Evolutionary conservation across 441 rosid genomes (phyloP).

Genomic region (Aquilaria agallochum): DNA sequence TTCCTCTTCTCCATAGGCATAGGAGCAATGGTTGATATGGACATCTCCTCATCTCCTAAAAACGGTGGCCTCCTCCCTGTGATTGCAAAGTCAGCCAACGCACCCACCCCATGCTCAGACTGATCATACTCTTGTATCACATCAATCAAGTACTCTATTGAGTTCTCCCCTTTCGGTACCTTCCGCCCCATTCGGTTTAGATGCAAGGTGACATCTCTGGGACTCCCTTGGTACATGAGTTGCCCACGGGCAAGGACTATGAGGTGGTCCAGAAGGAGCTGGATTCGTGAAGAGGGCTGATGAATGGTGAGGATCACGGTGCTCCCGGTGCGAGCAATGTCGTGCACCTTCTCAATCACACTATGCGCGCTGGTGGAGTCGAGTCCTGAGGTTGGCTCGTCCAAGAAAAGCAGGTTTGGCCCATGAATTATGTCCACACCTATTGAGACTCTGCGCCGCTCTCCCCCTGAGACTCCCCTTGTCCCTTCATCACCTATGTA

Average conservation of each 20-base stretch:
- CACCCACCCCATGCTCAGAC: conserved; percentile 51
- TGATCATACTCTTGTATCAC: conserved; percentile 58
- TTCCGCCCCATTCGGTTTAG: conserved; percentile 48
- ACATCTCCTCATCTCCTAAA: conserved; percentile 24
- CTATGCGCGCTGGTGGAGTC: conserved; percentile 67
- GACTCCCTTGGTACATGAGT: conserved; percentile 64
- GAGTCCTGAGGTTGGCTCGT: conserved; percentile 76
- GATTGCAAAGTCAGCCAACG: conserved; percentile 42
- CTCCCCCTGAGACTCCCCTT: conserved; percentile 69
- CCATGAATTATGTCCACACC: conserved; percentile 73
- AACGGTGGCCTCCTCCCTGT: conserved; percentile 55
- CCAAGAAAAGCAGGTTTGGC: conserved; percentile 56
- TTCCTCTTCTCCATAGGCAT: conserved; percentile 15
- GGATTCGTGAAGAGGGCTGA: conserved; percentile 65
- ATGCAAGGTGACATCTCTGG: conserved; percentile 46
- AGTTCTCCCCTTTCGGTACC: conserved; percentile 52
- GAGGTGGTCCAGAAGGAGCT: conserved; percentile 53
- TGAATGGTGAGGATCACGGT: conserved; percentile 69
- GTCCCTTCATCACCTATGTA: conserved; percentile 64
- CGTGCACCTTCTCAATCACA: conserved; percentile 59
- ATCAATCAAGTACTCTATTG: conserved; percentile 57
- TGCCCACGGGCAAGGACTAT: conserved; percentile 61
- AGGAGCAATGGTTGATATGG: conserved; percentile 22
- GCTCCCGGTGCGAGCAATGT: conserved; percentile 59
- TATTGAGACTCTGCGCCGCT: conserved; percentile 60